Evolutionary conservation across 495 filamentous ascomycete genomes (phyloP).

Genomic region (Neurospora sp.): DNA sequence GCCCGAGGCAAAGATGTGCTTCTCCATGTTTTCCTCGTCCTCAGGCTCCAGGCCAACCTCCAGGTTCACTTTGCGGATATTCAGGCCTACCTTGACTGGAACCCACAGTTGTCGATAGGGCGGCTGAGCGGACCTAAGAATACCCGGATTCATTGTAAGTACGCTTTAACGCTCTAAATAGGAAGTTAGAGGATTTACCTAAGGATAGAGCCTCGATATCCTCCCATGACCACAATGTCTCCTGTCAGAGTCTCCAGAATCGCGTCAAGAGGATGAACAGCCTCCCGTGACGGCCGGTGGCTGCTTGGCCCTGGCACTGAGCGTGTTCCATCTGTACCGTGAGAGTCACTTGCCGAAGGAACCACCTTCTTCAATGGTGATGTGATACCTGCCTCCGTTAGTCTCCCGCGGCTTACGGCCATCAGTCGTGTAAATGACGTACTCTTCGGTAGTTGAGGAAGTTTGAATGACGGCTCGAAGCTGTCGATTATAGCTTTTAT

Average conservation of each 20-base stretch:
- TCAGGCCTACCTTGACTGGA: constrained; percentile 87
- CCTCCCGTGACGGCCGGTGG: constrained; percentile 20
- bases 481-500: constrained; percentile 89
- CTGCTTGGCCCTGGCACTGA: constrained; percentile 2
- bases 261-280: constrained; percentile 40
- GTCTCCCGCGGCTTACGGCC: constrained; percentile 2
- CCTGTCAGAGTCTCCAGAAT: constrained; percentile 65
- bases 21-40: constrained; percentile 78
- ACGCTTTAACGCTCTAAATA: no score
- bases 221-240: constrained; percentile 82
- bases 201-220: constrained; percentile 66
- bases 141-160: constrained; percentile 3
- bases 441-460: constrained; percentile 55
- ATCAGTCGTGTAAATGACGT: constrained; percentile 24
- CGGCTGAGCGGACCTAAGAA: constrained; percentile 74
- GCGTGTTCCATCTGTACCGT: not conserved
- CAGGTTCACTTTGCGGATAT: constrained; percentile 83
- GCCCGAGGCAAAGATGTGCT: constrained; percentile 69
- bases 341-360: constrained; percentile 8
- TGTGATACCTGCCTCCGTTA: constrained; percentile 19
- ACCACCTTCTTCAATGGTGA: constrained; percentile 28
- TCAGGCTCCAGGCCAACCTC: constrained; percentile 76
- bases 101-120: constrained; percentile 83
- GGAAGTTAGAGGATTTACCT: no score
- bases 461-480: constrained; percentile 63